Evolutionary conservation across 331 rosid genomes (phyloP).

Genomic region (Pyracantha coccinea): DNA sequence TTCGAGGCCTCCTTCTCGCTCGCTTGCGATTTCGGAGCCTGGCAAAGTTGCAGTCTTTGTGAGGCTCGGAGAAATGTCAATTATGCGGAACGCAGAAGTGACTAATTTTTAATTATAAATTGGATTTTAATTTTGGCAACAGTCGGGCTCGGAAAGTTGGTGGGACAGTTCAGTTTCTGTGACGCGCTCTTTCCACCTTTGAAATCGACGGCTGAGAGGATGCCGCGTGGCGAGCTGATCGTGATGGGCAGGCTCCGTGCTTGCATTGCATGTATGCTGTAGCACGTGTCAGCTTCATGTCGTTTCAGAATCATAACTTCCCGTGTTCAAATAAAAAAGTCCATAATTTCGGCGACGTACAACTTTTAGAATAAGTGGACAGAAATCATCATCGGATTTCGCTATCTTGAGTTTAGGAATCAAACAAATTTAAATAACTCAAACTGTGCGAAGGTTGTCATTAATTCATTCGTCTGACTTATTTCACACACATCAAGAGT

Average conservation of each 20-base stretch:
- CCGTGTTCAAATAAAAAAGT: too few relatives aligned
- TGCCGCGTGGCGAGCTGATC: neutral
- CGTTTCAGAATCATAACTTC: too few relatives aligned
- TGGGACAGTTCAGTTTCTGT: neutral
- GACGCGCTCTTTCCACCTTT: neutral
- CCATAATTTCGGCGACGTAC: too few relatives aligned
- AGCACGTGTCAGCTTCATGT: too few relatives aligned
- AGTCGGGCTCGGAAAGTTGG: neutral
- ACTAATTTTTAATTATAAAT: neutral
- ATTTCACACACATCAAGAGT: too few relatives aligned
- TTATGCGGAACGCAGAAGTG: neutral
- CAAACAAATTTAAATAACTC: too few relatives aligned
- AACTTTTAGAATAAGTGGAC: too few relatives aligned
- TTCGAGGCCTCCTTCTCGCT: neutral
- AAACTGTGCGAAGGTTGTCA: too few relatives aligned
- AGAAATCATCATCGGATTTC: too few relatives aligned
- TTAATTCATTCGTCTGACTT: too few relatives aligned
- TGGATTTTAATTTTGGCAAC: neutral
- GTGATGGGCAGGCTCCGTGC: neutral
- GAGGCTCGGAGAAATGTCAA: neutral
- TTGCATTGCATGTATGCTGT: too few relatives aligned
- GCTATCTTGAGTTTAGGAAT: too few relatives aligned
- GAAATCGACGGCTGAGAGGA: neutral
- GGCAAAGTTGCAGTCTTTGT: neutral
- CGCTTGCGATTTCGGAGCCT: neutral